Conservation (phyloP, 2,329 filamentous ascomycete species). For the Cyphellophora attinorum region DNA sequence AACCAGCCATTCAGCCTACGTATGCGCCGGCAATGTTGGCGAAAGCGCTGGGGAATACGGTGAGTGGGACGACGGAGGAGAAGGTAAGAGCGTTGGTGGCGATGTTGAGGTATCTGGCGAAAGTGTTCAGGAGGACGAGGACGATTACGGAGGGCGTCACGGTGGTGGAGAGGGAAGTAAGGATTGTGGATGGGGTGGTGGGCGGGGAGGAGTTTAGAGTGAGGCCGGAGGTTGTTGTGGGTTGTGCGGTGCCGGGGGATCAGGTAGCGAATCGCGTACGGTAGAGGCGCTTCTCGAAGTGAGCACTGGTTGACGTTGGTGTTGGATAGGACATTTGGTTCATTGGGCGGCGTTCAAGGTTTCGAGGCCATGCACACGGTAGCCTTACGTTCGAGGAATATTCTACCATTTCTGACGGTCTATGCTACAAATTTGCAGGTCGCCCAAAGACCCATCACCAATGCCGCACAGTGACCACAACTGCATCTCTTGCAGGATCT, state of each 20-base stretch:
- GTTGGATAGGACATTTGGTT: too few species aligned
- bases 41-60: slow-evolving; percentile 13
- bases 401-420: too few species aligned
- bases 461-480: background rate
- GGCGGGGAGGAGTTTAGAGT: slow-evolving; percentile 8
- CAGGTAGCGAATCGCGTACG: slow-evolving; percentile 11
- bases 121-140: slow-evolving; percentile 3
- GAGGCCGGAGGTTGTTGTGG: slow-evolving; percentile 9
- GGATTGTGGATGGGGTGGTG: slow-evolving; percentile 8
- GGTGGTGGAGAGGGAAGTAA: slow-evolving; percentile 14
- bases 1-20: slow-evolving; percentile 25
- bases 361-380: too few species aligned
- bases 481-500: too few species aligned
- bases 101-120: slow-evolving; percentile 12
- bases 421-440: too few species aligned
- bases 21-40: slow-evolving; percentile 28
- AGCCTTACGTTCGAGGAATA: too few species aligned
- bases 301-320: too few species aligned
- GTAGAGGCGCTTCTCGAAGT: too few species aligned
- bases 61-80: slow-evolving; percentile 4
- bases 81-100: slow-evolving; percentile 8
- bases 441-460: too few species aligned
- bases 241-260: slow-evolving; percentile 8
- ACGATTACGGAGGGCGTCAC: slow-evolving; percentile 7
- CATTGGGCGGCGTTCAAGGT: too few species aligned